Conservation (phyloP, 2,329 filamentous ascomycete genomes). For the Stagonosporopsis vannaccii region DNA sequence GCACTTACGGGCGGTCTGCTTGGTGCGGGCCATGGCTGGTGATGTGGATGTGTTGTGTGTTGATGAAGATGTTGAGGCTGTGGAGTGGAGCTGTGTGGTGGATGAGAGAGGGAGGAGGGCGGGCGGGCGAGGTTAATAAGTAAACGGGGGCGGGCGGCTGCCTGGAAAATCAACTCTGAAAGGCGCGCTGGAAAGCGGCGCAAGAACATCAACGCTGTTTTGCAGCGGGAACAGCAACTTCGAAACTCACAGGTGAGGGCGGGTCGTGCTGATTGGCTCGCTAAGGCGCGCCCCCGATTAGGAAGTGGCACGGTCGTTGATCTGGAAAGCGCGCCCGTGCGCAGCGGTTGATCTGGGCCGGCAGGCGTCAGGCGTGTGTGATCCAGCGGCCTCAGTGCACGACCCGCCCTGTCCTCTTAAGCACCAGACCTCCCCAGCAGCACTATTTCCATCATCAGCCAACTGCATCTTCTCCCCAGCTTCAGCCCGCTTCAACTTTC, state of each 20-base stretch:
- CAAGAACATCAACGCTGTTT: slow-evolving; percentile 38
- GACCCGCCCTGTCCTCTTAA: slow-evolving; percentile 37
- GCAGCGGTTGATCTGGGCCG: slow-evolving; percentile 40
- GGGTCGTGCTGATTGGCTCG: slow-evolving; percentile 32
- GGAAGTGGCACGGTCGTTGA: slow-evolving; percentile 44
- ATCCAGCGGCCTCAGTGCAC: slow-evolving; percentile 33
- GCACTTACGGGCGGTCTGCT: slow-evolving; percentile 64
- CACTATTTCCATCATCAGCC: slow-evolving; percentile 28
- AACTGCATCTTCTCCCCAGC: slow-evolving; percentile 24
- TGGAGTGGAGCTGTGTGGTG: slow-evolving; percentile 45
- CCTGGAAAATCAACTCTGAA: slow-evolving; percentile 45
- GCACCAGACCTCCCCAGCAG: slow-evolving; percentile 29
- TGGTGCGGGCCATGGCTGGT: slow-evolving; percentile 60
- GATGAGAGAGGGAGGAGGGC: slow-evolving; percentile 44
- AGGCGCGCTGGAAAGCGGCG: slow-evolving; percentile 36
- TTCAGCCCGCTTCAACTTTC: slow-evolving; percentile 24
- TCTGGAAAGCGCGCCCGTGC: slow-evolving; percentile 43
- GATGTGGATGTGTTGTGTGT: slow-evolving; percentile 8
- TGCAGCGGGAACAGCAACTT: slow-evolving; percentile 33
- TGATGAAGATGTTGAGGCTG: slow-evolving; percentile 20
- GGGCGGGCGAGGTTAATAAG: slow-evolving; percentile 51
- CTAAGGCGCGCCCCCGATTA: slow-evolving; percentile 28
- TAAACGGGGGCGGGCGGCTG: slow-evolving; percentile 43
- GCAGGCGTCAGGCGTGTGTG: slow-evolving; percentile 34
- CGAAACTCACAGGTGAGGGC: slow-evolving; percentile 30